Base-by-base conservation (phyloP, 2,329 filamentous ascomycete genomes). In the Zymoseptoria pseudotritici region DNA sequence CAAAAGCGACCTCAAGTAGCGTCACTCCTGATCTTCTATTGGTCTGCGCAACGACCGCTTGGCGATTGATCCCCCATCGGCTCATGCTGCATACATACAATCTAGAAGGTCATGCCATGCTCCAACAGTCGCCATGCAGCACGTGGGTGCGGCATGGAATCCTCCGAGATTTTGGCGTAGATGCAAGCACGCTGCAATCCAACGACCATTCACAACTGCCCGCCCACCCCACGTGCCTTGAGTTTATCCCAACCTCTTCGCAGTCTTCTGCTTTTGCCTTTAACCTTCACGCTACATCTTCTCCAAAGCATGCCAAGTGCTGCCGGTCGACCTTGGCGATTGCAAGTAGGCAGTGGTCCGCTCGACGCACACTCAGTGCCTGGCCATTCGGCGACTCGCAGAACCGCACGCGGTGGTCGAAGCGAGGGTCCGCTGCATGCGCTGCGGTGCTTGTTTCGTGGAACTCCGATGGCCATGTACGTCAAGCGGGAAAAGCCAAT, bases 291-390 rank as follows among this genome's bases (percentile, higher is more conserved):
- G 50, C 56, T 36, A 31, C 51, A 50, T 21, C 19, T 36, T 42
- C 10, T 31, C 56, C 52, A 58, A 54, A 42, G 54, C 11, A 36
- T 50, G 21, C 56, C 56, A 58, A 58, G 56, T 50, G 19, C 20
- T n/a, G 24, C 21, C 29, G 31, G 51, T 29, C 51, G 56, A 54
- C 20, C 56, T 58, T 58, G 56, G 56, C 56, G 10, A 17, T 49
- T 51, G 50, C 19, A 53, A 21, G n/a, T 53, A 36, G 56, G 46
- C 46, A n/a, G 19, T 46, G 36, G 36, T 46, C 36, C 36, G 36
- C 13, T 46, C 36, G 17, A 46, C 36, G 36, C 36, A 17, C 10
- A 4, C 36, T 7, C 36, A 6, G 36, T 46, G 36, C 36, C 36
- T 46, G 36, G 36, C 36, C 36, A 46, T 46, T 46, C 3, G 36